A percentile compares a stretch with the other conserved stretches of the same genome.
These are phyloP conservation scores for Leishmania tarentolae DNA, from an alignment of 208 protist genomes.

Conservation along the genomic window DNA sequence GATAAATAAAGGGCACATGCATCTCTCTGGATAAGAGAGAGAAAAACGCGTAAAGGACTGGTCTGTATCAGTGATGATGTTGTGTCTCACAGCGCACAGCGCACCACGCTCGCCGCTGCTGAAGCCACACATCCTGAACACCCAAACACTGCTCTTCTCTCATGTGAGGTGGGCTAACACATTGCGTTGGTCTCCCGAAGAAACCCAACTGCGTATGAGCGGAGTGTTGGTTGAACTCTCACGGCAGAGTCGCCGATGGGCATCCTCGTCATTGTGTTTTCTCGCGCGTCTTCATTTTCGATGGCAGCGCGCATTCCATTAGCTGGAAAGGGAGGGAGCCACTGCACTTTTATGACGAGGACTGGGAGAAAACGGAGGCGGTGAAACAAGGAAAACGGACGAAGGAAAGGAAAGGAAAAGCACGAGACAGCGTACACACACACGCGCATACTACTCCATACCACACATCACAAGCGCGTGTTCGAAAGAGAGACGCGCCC, in stretches of 20 bases:
- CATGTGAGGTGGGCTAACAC: too few species aligned
- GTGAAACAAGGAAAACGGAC: background rate
- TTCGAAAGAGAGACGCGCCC: background rate
- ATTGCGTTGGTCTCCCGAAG: background rate
- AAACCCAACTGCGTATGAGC: background rate
- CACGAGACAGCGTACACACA: background rate
- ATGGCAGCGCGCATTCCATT: background rate
- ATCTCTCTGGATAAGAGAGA: background rate
- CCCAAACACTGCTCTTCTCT: background rate
- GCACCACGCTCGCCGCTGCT: too few species aligned
- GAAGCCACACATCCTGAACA: too few species aligned
- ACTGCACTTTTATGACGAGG: background rate
- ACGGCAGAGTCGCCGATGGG: background rate
- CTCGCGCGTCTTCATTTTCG: background rate
- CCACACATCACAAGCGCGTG: background rate
- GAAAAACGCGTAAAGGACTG: background rate
- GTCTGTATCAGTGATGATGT: background rate
- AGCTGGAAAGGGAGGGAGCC: background rate
- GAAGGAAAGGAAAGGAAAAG: background rate
- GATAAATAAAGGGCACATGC: background rate
- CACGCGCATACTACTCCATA: slow-evolving; percentile 8
- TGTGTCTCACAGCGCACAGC: background rate
- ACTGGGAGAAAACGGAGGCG: background rate
- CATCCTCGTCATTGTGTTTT: background rate
- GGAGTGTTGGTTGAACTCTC: background rate